Evolutionary conservation across 2,329 filamentous ascomycete species (phyloP), one percentile per base, ranked within the genome.

Genomic region (Aureobasidium sp.): DNA sequence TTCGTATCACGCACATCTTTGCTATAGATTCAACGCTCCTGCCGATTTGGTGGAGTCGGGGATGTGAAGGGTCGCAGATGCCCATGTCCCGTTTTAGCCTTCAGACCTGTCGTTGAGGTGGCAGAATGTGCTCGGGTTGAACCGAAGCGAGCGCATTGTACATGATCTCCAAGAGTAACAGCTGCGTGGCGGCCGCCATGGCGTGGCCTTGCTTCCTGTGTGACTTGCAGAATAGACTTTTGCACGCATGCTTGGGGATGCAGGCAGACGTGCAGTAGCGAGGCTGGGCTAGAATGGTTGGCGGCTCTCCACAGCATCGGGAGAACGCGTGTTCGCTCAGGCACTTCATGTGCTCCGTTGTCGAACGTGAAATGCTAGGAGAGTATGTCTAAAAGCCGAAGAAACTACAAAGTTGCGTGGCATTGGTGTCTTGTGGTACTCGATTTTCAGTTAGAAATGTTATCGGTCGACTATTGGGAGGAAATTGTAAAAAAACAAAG

Each of bases 251-350:
- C 6, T 25, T 30, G 30, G 10, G 8, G 42, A 47, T 35, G 29
- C 42, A 47, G n/a, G 6, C 37, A 37, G 44, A 48, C 30, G 32
- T 37, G 44, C 44, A 48, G 44, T 48, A 48, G 38, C 21, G 17
- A n/a, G 3, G n/a, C 11, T 34, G 14, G 19, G 42, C 29, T 47
- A 35, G 29, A 30, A 35, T 17, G 14, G 7, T 7, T 27, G 21
- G 22, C 32, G 44, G 44, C 16, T 29, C 42, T 48, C 44, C 44
- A 34, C 22, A 48, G 30, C 12, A 19, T 25, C 44, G 21, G 44
- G 16, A 25, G 44, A 48, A 35, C 44, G 44, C 44, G 44, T 48
- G 21, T 48, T 48, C 37, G 44, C 44, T 35, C 10, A 12, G n/a
- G n/a, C n/a, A n/a, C n/a, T n/a, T n/a, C n/a, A n/a, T n/a, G 12